phyloP scores from a whole-genome alignment of 371 early-diverging fungal genomes.

The Mortierella sp. region DNA sequence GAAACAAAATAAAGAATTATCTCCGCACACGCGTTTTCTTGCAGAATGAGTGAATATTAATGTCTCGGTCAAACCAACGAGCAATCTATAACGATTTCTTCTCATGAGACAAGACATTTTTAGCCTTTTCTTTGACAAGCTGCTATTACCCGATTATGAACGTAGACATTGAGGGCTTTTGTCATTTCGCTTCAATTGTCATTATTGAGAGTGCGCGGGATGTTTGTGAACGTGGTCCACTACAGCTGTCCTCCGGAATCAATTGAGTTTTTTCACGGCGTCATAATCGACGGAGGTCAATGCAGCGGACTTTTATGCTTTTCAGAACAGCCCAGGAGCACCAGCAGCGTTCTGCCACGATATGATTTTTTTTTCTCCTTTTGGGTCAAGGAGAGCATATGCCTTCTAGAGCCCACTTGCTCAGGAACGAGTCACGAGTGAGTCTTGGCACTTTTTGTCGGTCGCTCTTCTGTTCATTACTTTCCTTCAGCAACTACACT shows the following conservation, averaged over 20 bases:
- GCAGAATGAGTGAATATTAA: too few relatives aligned
- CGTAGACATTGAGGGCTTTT: too few relatives aligned
- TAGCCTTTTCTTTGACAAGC: too few relatives aligned
- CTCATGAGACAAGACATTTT: too few relatives aligned
- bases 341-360: slow-evolving; percentile 1
- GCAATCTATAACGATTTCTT: too few relatives aligned
- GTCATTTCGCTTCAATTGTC: too few relatives aligned
- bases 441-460: neutral
- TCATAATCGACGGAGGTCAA: too few relatives aligned
- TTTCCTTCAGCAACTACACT: neutral
- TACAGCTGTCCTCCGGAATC: neutral
- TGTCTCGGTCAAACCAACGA: too few relatives aligned
- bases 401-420: neutral
- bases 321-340: neutral
- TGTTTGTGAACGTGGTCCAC: neutral
- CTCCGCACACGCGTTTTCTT: too few relatives aligned
- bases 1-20: too few relatives aligned
- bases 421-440: slow-evolving; percentile 1
- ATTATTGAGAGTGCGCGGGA: neutral
- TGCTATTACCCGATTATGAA: neutral
- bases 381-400: too few relatives aligned
- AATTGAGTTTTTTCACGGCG: neutral
- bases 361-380: neutral
- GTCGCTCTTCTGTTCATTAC: neutral
- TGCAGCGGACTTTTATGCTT: neutral